Evolutionary conservation across 2,329 filamentous ascomycete species (phyloP).

Genomic region (Fragosphaeria purpurea): DNA sequence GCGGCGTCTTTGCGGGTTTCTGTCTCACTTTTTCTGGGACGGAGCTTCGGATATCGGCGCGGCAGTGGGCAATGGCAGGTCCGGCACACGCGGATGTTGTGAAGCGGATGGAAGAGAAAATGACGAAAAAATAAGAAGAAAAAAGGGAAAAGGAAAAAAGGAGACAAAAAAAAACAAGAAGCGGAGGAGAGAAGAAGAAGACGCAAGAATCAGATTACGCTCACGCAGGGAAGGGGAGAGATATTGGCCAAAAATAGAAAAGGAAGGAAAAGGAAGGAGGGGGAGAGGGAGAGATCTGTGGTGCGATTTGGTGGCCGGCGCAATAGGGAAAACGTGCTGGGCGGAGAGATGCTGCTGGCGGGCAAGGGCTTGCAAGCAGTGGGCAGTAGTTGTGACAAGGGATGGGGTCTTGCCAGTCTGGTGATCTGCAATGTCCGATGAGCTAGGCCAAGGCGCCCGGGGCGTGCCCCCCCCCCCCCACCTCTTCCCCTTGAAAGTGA

Average conservation of each 20-base stretch:
- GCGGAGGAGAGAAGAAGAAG: constrained; percentile 2
- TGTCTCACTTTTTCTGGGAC: too few relatives aligned
- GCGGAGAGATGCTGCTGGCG: too few relatives aligned
- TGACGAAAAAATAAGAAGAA: not conserved
- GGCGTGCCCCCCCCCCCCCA: too few relatives aligned
- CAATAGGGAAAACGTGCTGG: not conserved
- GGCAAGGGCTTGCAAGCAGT: too few relatives aligned
- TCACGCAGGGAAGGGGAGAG: not conserved
- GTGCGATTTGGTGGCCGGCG: not conserved
- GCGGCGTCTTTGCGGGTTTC: too few relatives aligned
- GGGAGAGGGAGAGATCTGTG: not conserved
- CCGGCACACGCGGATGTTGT: too few relatives aligned
- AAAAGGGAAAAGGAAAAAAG: constrained; percentile 1
- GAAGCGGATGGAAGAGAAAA: not conserved
- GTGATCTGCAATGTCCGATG: constrained; percentile 4
- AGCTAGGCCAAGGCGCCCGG: too few relatives aligned
- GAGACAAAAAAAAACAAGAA: constrained; percentile 1
- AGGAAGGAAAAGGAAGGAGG: not conserved
- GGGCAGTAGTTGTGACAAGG: too few relatives aligned
- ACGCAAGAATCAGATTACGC: too few relatives aligned
- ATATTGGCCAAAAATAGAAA: not conserved
- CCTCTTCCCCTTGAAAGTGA: too few relatives aligned
- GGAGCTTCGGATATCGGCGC: too few relatives aligned
- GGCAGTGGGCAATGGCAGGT: too few relatives aligned
- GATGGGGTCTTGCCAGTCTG: not conserved